Base-by-base conservation (phyloP, 108 stramenopile species). In the Mediolabrus comicus region DNA sequence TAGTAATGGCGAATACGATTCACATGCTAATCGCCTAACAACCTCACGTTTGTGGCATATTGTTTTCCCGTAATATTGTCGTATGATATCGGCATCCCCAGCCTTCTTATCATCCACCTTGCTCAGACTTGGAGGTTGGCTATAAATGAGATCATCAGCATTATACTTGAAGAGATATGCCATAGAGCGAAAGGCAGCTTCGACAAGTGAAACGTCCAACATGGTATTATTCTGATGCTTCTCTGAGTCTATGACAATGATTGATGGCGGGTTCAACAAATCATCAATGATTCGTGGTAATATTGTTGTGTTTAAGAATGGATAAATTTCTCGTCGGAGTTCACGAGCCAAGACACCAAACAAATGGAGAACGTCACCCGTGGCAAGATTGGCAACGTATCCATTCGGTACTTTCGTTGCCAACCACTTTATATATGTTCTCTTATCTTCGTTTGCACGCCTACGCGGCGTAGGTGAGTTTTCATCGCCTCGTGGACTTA, bases 141-240 rank as follows among this genome's bases (percentile, higher is more conserved):
- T 83, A 19, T 72, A 60, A 27, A 86, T 46, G 11, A 92, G 59
- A 35, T 71, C 13, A 22, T 87, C 87, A 1, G 87, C 58, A 71
- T 92, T 90, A 76, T 95, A 91, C 25, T 86, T 85, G 59, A 92
- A 91, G 41, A 92, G 75, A 58, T 92, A 95, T 22, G 91, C 85
- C 34, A 95, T 63, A 28, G 86, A 68, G 22, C 94, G 85, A 66
- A 95, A 90, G 17, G 83, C 88, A 34, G 91, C 62, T 83, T 95
- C 94, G 14, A 95, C 84, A 25, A 90, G 73, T 7, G 80, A 78
- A 11, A 91, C 89, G 54, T 95, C 89, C 65, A 94, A 61, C 12
- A 86, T 79, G 41, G 79, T 72, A 13, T 69, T 71, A 24, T 35
- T 71, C 11, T 68, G 72, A 16, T 67, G 86, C 33, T 74, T 66